Conservation (phyloP, 805 yeast species). For the Barnettozyma sp. region DNA sequence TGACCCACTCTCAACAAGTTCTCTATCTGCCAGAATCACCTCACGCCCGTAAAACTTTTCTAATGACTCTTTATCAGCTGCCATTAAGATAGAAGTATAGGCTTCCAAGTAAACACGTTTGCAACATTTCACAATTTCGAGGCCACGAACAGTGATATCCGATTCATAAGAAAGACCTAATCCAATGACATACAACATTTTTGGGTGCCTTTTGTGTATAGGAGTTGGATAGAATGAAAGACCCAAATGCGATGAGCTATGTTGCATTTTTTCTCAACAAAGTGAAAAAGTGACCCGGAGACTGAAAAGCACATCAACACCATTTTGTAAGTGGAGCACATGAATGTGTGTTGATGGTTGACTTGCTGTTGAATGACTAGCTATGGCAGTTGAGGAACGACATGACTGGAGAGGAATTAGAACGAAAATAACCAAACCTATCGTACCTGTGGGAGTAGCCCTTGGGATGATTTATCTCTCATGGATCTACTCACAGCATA, state of each 20-base stretch:
- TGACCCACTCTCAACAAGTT: constrained; percentile 83
- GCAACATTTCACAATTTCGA: constrained; percentile 76
- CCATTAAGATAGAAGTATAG: constrained; percentile 92
- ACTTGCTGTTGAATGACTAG: too few relatives aligned
- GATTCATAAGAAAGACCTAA: constrained; percentile 82
- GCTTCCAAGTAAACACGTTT: constrained; percentile 92
- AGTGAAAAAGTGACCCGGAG: too few relatives aligned
- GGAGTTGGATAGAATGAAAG: too few relatives aligned
- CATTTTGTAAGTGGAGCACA: too few relatives aligned
- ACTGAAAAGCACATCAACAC: too few relatives aligned
- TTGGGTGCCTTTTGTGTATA: too few relatives aligned
- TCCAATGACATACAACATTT: constrained; percentile 86
- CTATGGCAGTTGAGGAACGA: neutral
- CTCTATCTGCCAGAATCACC: constrained; percentile 87
- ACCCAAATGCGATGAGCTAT: neutral
- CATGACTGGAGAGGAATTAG: neutral
- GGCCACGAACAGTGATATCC: constrained; percentile 92
- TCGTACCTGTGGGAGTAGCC: constrained; percentile 11
- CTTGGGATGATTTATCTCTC: constrained; percentile 16
- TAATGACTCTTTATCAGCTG: constrained; percentile 67
- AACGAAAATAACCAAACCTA: neutral
- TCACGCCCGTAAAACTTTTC: constrained; percentile 83
- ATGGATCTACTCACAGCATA: constrained; percentile 22
- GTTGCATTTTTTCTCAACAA: too few relatives aligned
- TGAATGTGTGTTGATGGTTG: too few relatives aligned